Evolutionary conservation across 805 yeast species (phyloP).

Genomic region (Blastobotrys attinorum): DNA sequence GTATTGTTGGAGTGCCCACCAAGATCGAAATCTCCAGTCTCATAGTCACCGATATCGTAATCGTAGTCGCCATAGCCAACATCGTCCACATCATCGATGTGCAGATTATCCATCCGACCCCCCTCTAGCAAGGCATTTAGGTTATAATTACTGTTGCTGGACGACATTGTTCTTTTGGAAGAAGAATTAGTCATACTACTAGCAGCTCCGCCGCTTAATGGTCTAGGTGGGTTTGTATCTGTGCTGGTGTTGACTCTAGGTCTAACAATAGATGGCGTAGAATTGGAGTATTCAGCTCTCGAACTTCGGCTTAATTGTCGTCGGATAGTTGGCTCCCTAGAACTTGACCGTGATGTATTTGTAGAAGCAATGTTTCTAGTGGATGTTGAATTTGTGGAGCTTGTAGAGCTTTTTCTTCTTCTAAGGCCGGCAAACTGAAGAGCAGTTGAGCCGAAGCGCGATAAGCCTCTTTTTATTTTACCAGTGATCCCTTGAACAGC

Average conservation of each 20-base stretch:
- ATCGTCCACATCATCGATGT: background rate
- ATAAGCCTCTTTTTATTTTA: slow-evolving; percentile 45
- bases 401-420: slow-evolving; percentile 14
- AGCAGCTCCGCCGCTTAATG: background rate
- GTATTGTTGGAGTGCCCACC: too few species aligned
- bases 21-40: too few species aligned
- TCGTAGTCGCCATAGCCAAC: slow-evolving; percentile 11
- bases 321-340: background rate
- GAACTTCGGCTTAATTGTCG: background rate
- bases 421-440: slow-evolving; percentile 25
- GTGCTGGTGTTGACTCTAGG: background rate
- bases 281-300: background rate
- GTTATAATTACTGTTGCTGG: slow-evolving; percentile 15
- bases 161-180: slow-evolving; percentile 3
- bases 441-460: slow-evolving; percentile 28
- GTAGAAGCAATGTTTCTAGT: background rate
- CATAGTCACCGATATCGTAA: too few species aligned
- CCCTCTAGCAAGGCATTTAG: slow-evolving; percentile 14
- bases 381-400: slow-evolving; percentile 9
- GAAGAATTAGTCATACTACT: too few species aligned
- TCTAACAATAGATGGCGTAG: background rate
- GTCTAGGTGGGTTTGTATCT: background rate
- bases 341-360: slow-evolving; percentile 1
- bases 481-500: slow-evolving; percentile 81
- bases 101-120: background rate